Evolutionary conservation across 2,329 filamentous ascomycete genomes (phyloP), one percentile per base, ranked within the genome.

Genomic region (Fusarium sp.): DNA sequence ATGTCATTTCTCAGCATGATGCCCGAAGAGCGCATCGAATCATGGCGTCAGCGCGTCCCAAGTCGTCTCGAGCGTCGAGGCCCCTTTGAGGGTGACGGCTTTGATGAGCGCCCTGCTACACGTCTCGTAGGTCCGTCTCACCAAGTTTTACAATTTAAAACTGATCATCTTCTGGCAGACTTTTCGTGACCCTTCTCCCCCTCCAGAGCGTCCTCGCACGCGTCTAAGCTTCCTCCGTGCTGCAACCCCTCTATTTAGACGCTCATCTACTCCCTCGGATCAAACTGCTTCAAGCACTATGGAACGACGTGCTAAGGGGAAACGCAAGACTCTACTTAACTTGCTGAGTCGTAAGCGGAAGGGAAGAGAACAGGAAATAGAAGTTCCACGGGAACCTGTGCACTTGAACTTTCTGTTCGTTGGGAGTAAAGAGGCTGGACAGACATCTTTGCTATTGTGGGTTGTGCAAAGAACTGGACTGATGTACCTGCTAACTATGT

Each of bases 371-470:
- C 59, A 52, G 3, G 56, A 61, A 32, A 60, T 50, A 10, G 60
- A 67, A 23, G 39, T 62, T n/a, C 57, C 56, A 0, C 46, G 41
- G 7, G 67, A 68, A 33, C 76, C 74, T 6, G 50, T 77, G 11
- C 68, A 71, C 13, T 56, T 80, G 25, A 78, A 76, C 39, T 79
- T 79, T 56, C 58, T 81, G 57, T 80, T 80, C 59, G 77, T 81
- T 2, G 79, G 79, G 1, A 72, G 73, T 19, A 68, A 68, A 4
- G 55, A 48, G 1, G 69, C 72, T 3, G 79, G 79, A 3, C 79
- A 81, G 69, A 81, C 79, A 2, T 79, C 78, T 13, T 66, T 81
- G 54, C 68, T 81, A 19, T 80, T 79, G 79, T 80, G 43, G 53
- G 77, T 70, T n/a, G 2, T 3, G 0, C 10, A 6, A 0, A 4